These are phyloP conservation scores for Venturia carpophila DNA, from an alignment of 2,329 filamentous ascomycete species.

Conservation along the genomic window DNA sequence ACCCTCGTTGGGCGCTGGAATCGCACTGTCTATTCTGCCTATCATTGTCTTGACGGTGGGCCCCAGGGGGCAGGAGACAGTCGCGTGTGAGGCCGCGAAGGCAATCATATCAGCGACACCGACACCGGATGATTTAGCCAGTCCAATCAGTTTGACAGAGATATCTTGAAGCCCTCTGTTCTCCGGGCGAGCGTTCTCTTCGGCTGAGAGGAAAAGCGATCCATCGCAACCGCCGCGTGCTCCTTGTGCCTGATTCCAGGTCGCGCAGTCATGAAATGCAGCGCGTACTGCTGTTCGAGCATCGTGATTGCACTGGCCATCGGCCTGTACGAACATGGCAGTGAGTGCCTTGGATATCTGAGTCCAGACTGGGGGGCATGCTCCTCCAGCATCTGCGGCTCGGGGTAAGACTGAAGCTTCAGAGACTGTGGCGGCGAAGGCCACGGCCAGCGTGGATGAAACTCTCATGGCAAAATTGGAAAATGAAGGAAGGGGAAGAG, in stretches of 20 bases:
- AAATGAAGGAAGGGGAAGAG: neutral
- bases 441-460: slow-evolving; percentile 9
- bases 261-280: slow-evolving; percentile 29
- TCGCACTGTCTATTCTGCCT: slow-evolving; percentile 17
- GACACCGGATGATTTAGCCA: slow-evolving; percentile 38
- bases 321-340: slow-evolving; percentile 22
- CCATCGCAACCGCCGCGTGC: slow-evolving; percentile 35
- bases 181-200: slow-evolving; percentile 31
- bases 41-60: slow-evolving; percentile 42
- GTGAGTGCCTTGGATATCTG: slow-evolving; percentile 27
- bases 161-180: slow-evolving; percentile 42
- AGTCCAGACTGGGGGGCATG: slow-evolving; percentile 28
- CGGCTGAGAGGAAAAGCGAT: slow-evolving; percentile 32
- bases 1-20: slow-evolving; percentile 12
- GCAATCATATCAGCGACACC: slow-evolving; percentile 49
- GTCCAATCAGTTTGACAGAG: slow-evolving; percentile 30
- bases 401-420: slow-evolving; percentile 10
- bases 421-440: neutral
- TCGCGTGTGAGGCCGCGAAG: slow-evolving; percentile 41
- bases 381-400: slow-evolving; percentile 14
- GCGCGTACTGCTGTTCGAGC: slow-evolving; percentile 29
- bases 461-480: neutral
- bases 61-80: slow-evolving; percentile 44
- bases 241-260: slow-evolving; percentile 15
- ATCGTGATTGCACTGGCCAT: slow-evolving; percentile 28